Base-by-base conservation (phyloP, 2,329 filamentous ascomycete genomes). In the Conoideocrella luteorostrata region DNA sequence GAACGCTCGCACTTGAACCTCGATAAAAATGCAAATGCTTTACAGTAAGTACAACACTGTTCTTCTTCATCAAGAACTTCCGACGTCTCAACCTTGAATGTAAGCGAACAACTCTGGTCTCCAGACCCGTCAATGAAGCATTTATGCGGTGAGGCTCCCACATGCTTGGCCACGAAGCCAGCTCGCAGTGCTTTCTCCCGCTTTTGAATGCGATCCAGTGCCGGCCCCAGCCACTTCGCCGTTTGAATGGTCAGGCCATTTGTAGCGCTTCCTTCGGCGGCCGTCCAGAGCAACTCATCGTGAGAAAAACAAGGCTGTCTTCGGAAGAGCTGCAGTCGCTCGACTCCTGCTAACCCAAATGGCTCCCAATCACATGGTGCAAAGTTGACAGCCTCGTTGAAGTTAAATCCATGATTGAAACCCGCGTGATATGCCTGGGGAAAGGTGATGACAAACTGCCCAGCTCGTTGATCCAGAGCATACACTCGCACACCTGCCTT, bases 321-420 rank as follows among this genome's bases (percentile, higher is more conserved):
- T 44, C 91, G 78, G 62, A 96, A 98, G 39, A 84, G 77, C 54
- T 93, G 88, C 23, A 97, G 71, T 51, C 91, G 78, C 55, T 91
- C 83, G 1, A 97, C 90, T 1, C 93, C 90, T 22, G 82, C 77
- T 44, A 91, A 82, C 2, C 93, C 93, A 59, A 82, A 94, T 0
- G 89, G 88, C 57, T 98, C 93, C 93, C 93, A 98, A 56, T 98
- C 93, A 22, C 73, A 75, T 0, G 93, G 93, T 0, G 93, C 93
- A 66, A 98, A 98, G 60, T 98, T 98, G 54, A 98, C 93, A 5
- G 93, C 93, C 63, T 98, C 93, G 55, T 98, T 98, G 65, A 96
- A 95, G 60, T 98, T 98, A 71, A 98, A 98, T 0, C 86, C 93
- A 56, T 98, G 93, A 56, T 98, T 98, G 68, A 98, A 98, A 0